These are phyloP conservation scores for Flagelloscypha sp. DNA, from an alignment of 768 basidiomycete genomes.

Conservation along the genomic window DNA sequence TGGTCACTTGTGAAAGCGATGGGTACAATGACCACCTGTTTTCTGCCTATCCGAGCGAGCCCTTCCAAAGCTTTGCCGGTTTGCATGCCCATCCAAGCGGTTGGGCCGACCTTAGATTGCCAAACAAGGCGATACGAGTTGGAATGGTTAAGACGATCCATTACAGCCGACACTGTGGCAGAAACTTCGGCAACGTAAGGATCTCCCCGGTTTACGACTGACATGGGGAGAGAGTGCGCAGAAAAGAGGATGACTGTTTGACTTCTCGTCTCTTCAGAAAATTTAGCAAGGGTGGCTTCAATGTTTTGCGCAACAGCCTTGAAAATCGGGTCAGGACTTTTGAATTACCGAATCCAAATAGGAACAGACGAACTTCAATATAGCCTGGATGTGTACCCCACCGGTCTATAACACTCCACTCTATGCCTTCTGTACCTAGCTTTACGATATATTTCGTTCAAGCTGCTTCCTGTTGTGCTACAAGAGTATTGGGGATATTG, in stretches of 20 bases:
- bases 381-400: conserved; percentile 97
- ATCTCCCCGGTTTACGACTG: conserved; percentile 97
- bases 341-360: background rate
- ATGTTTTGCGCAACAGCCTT: conserved; percentile 91
- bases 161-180: conserved; percentile 87
- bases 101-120: conserved; percentile 97
- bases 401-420: conserved; percentile 97
- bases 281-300: conserved; percentile 71
- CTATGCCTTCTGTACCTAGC: conserved; percentile 56
- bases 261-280: conserved; percentile 59
- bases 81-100: conserved; percentile 97
- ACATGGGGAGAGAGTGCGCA: conserved; percentile 96
- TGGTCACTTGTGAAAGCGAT: conserved; percentile 99
- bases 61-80: conserved; percentile 89
- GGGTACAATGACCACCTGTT: conserved; percentile 77
- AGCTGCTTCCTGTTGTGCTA: conserved; percentile 93
- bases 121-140: conserved; percentile 93
- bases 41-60: conserved; percentile 65
- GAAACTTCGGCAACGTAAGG: conserved; percentile 95
- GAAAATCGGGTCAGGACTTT: conserved; percentile 8
- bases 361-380: conserved; percentile 62
- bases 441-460: conserved; percentile 83
- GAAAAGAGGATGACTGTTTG: conserved; percentile 87
- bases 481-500: conserved; percentile 99
- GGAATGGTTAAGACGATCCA: conserved; percentile 71